Base-by-base conservation (phyloP, 2,329 filamentous ascomycete genomes). In the Teratosphaeria nubilosa region DNA sequence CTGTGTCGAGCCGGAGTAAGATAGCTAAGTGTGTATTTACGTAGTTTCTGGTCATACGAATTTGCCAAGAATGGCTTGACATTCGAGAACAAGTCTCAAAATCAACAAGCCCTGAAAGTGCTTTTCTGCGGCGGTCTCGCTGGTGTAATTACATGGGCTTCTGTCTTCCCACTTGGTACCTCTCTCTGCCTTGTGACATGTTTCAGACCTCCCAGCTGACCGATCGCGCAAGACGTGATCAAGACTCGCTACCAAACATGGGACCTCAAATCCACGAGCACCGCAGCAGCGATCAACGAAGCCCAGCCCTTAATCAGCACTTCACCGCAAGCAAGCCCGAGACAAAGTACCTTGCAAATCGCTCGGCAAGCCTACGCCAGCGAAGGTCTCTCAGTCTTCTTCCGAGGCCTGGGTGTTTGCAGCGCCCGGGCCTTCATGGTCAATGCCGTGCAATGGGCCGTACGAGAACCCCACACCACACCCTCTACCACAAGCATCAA, bases 231-330 rank as follows among this genome's bases (percentile, higher is more conserved):
- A 74, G 92, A 97, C 72, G 86, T 96, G 53, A 81, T 97, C 69
- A 97, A 97, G 76, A 96, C 92, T 2, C 80, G 90, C 56, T 81
- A 96, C n/a, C 92, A 97, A 72, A 86, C 86, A 1, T 89, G 94
- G 73, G 73, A 71, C 55, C 62, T 71, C 37, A 16, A 61, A 11
- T 48, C 58, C 25, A 45, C 30, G n/a, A 16, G 30, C 14, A 22
- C 54, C 37, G 51, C 31, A n/a, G 51, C 51, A 20, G 51, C 51
- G 16, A 6, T 5, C n/a, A 30, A 16, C 31, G 25, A 53, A 7
- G 25, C 25, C 20, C 25, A 53, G 25, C 25, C 64, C 13, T 57
- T 66, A 11, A 53, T 66, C 22, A 41, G 30, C 11, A 20, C 16
- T 20, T 24, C 16, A 2, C 54, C 25, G 48, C 34, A 27, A 31